Evolutionary conservation across 2,329 filamentous ascomycete genomes (phyloP).

Genomic region (Alternaria sp.): DNA sequence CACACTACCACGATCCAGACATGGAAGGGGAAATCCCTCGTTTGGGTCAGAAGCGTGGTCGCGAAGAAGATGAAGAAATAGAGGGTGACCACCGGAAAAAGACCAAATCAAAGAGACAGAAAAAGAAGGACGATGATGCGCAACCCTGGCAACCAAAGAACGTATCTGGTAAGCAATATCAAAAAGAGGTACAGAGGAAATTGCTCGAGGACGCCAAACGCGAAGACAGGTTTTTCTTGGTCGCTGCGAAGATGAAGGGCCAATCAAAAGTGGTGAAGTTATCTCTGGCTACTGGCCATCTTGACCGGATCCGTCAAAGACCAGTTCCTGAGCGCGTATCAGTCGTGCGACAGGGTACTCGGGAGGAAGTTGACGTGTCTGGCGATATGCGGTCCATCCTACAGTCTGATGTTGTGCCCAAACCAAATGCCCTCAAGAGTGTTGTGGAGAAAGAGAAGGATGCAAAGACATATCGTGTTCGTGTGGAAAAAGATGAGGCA

Average conservation of each 20-base stretch:
- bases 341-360: slow-evolving; percentile 27
- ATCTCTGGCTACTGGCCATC: slow-evolving; percentile 45
- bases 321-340: slow-evolving; percentile 39
- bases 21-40: slow-evolving; percentile 42
- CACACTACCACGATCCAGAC: slow-evolving; percentile 39
- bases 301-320: slow-evolving; percentile 50
- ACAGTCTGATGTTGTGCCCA: slow-evolving; percentile 48
- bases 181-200: slow-evolving; percentile 58
- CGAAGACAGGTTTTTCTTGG: slow-evolving; percentile 57
- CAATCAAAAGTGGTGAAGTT: slow-evolving; percentile 57
- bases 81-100: slow-evolving; percentile 29
- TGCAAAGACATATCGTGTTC: slow-evolving; percentile 47
- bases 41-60: slow-evolving; percentile 44
- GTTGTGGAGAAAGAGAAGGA: slow-evolving; percentile 42
- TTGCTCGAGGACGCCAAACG: slow-evolving; percentile 54
- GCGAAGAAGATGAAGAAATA: slow-evolving; percentile 41
- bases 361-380: slow-evolving; percentile 37
- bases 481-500: slow-evolving; percentile 54
- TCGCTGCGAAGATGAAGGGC: slow-evolving; percentile 57
- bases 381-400: slow-evolving; percentile 43
- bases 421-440: slow-evolving; percentile 23
- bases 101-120: slow-evolving; percentile 37
- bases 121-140: slow-evolving; percentile 50
- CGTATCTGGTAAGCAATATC: slow-evolving; percentile 57
- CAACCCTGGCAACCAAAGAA: slow-evolving; percentile 51